Evolutionary conservation across 805 yeast species (phyloP), one percentile per base, ranked within the genome.

Genomic region (Yarrowia sp.): DNA sequence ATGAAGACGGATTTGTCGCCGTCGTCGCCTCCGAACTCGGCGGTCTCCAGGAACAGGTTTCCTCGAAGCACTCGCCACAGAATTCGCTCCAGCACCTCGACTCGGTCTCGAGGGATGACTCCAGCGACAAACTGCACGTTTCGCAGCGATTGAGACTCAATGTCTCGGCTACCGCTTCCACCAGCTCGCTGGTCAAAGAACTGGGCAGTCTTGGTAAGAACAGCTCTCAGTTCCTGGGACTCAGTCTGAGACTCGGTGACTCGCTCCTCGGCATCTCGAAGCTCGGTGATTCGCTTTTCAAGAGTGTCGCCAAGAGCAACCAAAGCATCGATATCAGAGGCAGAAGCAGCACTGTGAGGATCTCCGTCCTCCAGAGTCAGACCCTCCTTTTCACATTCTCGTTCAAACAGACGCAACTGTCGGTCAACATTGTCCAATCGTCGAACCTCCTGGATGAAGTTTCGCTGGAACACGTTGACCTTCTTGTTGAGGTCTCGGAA

Each of bases 1-100:
- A 96, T 86, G 74, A 95, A 93, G 56, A 92, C 88, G 75, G 88
- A 90, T 77, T 94, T 94, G 73, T 91, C 96, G 74, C 84, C 85
- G 64, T 92, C 79, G 20, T 87, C 85, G 73, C 89, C 90, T 8
- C 84, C 84, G 69, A 94, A 86, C 72, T 90, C 95, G 58, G 85
- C 84, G 70, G 89, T 85, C 72, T 88, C 87, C 76, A 93, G 85
- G 74, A 85, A 91, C 71, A 96, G 81, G 76, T 95, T 95, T 74
- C 99, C 99, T 77, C 99, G 87, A 70, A 94, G 83, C 19, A 92
- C 87, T 79, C 99, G 85, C 97, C 97, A 95, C 58, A 92, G 79
- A 68, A 95, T 91, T 73, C 87, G 90, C 75, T 92, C 92, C 70
- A 95, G 81, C 1, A 88, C 82, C 15, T 83, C 85, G 34, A 92